Evolutionary conservation across 306 rosid genomes (phyloP).

Genomic region (Cicer pinnatifidum): DNA sequence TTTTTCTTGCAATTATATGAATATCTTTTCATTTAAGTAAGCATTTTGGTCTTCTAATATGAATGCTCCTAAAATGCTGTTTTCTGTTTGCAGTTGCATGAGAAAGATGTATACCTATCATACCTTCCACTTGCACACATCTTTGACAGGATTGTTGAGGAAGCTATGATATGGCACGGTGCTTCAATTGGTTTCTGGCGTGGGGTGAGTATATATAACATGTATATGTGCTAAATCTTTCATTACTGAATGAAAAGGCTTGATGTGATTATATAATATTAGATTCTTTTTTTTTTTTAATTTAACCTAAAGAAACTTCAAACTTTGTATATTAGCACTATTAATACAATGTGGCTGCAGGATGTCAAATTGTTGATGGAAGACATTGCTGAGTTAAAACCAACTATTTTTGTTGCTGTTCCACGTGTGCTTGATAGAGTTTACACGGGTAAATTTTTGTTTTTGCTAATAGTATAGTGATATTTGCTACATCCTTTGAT

Average conservation of each 20-base stretch:
- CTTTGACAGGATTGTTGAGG: slow-evolving; percentile 86
- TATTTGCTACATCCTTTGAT: neutral
- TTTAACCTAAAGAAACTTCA: slow-evolving; percentile 17
- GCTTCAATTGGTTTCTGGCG: slow-evolving; percentile 95
- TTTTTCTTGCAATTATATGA: slow-evolving; percentile 4
- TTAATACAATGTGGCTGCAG: slow-evolving; percentile 52
- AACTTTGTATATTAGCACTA: slow-evolving; percentile 5
- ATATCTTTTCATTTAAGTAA: slow-evolving; percentile 13
- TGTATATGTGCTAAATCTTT: slow-evolving; percentile 9
- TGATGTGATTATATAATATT: slow-evolving; percentile 41
- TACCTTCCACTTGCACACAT: slow-evolving; percentile 97
- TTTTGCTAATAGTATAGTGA: slow-evolving; percentile 14
- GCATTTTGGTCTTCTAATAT: slow-evolving; percentile 25
- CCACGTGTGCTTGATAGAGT: slow-evolving; percentile 96
- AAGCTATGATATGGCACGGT: slow-evolving; percentile 74
- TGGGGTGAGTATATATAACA: slow-evolving; percentile 64
- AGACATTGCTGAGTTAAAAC: slow-evolving; percentile 84
- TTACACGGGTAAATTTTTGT: slow-evolving; percentile 60
- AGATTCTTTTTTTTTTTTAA: neutral
- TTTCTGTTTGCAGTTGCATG: slow-evolving; percentile 52
- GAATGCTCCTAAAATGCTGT: slow-evolving; percentile 4
- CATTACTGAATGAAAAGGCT: slow-evolving; percentile 19
- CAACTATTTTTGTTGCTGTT: slow-evolving; percentile 84
- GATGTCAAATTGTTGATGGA: slow-evolving; percentile 79
- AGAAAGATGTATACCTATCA: slow-evolving; percentile 75